A percentile compares a stretch with the other conserved stretches of the same genome.
These are phyloP conservation scores for Furcasterigmium furcatum DNA, from an alignment of 2,329 filamentous ascomycete genomes.

Conservation along the genomic window DNA sequence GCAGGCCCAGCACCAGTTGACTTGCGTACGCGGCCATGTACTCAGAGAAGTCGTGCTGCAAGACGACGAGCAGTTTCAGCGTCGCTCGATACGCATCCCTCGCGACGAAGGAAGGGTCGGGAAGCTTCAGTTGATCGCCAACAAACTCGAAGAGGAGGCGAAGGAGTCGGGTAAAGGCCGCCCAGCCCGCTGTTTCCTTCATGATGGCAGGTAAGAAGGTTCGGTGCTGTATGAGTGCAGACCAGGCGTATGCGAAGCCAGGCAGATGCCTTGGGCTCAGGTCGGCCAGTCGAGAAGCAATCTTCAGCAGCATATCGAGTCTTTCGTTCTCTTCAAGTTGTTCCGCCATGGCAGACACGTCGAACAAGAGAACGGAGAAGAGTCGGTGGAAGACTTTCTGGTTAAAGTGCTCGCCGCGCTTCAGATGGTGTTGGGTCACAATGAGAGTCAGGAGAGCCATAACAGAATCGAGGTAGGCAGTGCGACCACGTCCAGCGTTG, in stretches of 20 bases:
- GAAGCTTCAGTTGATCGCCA: slow-evolving; percentile 74
- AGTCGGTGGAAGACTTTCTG: slow-evolving; percentile 89
- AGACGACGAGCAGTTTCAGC: slow-evolving; percentile 75
- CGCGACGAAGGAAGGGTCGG: slow-evolving; percentile 64
- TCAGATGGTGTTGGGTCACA: slow-evolving; percentile 80
- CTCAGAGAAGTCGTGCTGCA: slow-evolving; percentile 93
- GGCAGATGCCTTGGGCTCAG: slow-evolving; percentile 77
- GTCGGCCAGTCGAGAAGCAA: slow-evolving; percentile 68
- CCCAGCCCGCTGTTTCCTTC: slow-evolving; percentile 70
- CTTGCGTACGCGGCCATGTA: slow-evolving; percentile 88
- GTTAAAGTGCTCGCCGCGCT: slow-evolving; percentile 77
- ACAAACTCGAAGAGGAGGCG: slow-evolving; percentile 70
- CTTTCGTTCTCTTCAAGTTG: slow-evolving; percentile 59
- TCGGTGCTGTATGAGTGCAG: slow-evolving; percentile 78
- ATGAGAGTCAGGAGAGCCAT: slow-evolving; percentile 76
- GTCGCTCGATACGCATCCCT: slow-evolving; percentile 84
- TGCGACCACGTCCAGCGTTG: slow-evolving; percentile 59
- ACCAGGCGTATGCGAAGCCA: slow-evolving; percentile 82
- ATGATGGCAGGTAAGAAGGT: slow-evolving; percentile 77
- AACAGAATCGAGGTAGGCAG: slow-evolving; percentile 72
- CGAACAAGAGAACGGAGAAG: slow-evolving; percentile 77
- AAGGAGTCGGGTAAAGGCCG: slow-evolving; percentile 69
- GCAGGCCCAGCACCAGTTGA: slow-evolving; percentile 76
- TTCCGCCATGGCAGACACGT: slow-evolving; percentile 59
- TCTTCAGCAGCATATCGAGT: slow-evolving; percentile 65